Evolutionary conservation across 2,329 filamentous ascomycete species (phyloP), one percentile per base, ranked within the genome.

Genomic region (Sclerotinia spermophila): DNA sequence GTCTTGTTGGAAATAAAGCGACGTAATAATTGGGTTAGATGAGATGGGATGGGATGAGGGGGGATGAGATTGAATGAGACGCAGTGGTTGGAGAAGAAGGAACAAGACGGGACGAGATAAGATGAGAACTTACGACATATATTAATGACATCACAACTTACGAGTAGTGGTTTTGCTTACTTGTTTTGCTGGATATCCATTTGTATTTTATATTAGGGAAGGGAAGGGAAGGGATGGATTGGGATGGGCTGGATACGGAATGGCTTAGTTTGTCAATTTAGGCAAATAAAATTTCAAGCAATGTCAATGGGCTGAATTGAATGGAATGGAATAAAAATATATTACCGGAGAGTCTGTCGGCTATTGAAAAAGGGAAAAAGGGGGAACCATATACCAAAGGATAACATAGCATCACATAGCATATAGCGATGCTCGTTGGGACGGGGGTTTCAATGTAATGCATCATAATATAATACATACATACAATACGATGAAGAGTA

Each of bases 1-100:
- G 33, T 44, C 30, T 10, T 76, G 74, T 71, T 75, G 73, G 73
- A 44, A 65, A 35, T 72, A 71, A 67, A 5, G 11, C 15, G 38
- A 38, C 30, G 24, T 21, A 7, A 30, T 56, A 19, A 24, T 44
- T n/a, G 38, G 13, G 33, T 48, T 42, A 35, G 61, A 62, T 48
- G 27, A 44, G 53, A 11, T 19, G 13, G 24, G 42, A 60, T 51
- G 53, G 27, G 33, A 13, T 27, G 45, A 40, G 11, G 21, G 11
- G 56, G 35, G 13, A n/a, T 44, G 38, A 30, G 38, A 58, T 8
- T 40, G 40, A 3, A 21, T 15, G 27, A 45, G 27, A 66, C 17
- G 30, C 5, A 21, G 19, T 53, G 62, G 62, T 2, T 35, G 24
- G n/a, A 45, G 15, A 64, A 51, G 62, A 66, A n/a, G 27, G 62